Base-by-base conservation (phyloP, 176 grass and related monocot species). In the Oryza coarctata region DNA sequence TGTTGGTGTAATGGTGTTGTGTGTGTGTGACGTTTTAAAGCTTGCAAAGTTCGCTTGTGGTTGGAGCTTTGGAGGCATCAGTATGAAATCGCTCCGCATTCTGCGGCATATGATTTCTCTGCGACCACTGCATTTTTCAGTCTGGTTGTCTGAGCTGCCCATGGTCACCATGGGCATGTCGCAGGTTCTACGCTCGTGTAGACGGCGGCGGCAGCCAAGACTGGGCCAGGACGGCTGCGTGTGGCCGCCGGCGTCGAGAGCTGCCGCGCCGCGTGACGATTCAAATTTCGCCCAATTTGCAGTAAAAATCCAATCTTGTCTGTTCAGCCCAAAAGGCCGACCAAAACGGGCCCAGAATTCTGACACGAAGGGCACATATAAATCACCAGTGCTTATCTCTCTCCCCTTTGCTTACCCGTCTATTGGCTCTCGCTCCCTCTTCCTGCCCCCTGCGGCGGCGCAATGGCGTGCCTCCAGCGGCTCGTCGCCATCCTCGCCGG, bases 401-500 rank as follows among this genome's bases (percentile, higher is more conserved):
- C 35, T 36, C n/a, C 18, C 5, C 26, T 72, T 50, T 15, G 8
- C 38, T 75, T 3, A 12, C 31, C 27, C 29, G 70, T 30, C 43
- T 13, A 32, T 74, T 28, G 17, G 49, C 2, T 26, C 25, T 8
- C 44, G 1, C 44, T 11, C 41, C n/a, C n/a, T n/a, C n/a, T n/a
- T n/a, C n/a, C n/a, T n/a, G n/a, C n/a, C n/a, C n/a, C n/a, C n/a
- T n/a, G 17, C 41, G 23, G 13, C 68, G 38, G n/a, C 71, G 38
- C 86, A 86, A 87, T 89, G 86, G 55, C 88, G 60, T 27, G 11
- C 68, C 75, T 83, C 29, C 17, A 82, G 12, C 17, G 84, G 12
- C 70, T 79, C 31, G 52, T 71, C 33, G 80, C 76, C 25, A 61
- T 83, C 32, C 28, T 73, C 44, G 50, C 73, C 65, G 71, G 75